These are phyloP conservation scores for Lepidium sativum DNA, from an alignment of 345 rosid species.

Conservation along the genomic window DNA sequence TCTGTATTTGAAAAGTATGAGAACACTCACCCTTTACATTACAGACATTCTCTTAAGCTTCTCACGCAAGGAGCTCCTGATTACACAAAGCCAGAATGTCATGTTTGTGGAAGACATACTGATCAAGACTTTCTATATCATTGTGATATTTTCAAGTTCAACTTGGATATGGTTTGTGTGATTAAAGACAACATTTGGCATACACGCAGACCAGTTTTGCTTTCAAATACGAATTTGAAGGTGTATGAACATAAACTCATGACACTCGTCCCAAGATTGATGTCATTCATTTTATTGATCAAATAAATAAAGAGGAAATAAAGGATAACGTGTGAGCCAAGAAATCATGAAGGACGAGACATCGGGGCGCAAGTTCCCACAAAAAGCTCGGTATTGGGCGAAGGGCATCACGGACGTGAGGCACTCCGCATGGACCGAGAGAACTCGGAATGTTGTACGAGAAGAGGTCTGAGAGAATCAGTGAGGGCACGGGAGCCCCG, in stretches of 20 bases:
- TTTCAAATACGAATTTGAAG: not conserved
- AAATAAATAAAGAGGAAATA: no score
- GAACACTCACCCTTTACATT: not conserved
- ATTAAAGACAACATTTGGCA: no score
- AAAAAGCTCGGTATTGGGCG: no score
- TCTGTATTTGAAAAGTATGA: not conserved
- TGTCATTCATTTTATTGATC: not conserved
- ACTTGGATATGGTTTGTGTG: not conserved
- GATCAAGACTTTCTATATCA: not conserved
- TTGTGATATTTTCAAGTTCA: slow-evolving; percentile 17
- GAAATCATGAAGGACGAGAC: no score
- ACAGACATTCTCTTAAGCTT: not conserved
- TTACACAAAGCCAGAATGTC: not conserved
- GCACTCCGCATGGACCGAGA: no score
- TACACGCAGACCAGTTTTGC: not conserved
- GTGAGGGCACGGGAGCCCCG: no score
- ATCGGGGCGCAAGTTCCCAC: no score
- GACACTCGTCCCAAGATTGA: not conserved
- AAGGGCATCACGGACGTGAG: no score
- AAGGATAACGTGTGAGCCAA: no score
- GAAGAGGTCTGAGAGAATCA: no score
- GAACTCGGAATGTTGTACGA: no score
- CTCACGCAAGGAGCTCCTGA: not conserved
- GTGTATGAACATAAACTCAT: slow-evolving; percentile 16
- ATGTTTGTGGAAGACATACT: not conserved